Evolutionary conservation across 75 land plant species (phyloP), one percentile per base, ranked within the genome.

Genomic region (Chamaecyparis obtusa): DNA sequence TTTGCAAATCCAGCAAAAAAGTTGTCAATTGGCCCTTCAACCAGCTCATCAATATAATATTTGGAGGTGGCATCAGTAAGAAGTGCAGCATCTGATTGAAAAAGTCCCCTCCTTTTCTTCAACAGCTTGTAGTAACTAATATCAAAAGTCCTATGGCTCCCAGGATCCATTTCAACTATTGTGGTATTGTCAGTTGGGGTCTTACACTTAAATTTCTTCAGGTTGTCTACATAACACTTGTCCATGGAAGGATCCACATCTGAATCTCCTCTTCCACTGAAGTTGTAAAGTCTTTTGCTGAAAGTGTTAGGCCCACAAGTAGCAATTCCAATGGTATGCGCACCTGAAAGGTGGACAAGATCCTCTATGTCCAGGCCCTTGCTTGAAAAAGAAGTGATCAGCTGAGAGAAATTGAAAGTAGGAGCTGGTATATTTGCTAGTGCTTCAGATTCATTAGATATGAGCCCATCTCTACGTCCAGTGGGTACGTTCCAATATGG

Each of bases 231-330:
- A 71, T 94, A 94, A 36, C 86, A 87, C 14, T 87, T 90, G 87
- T 93, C 93, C 55, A 94, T 85, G 27, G 91, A 49, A 0, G 95
- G 95, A 77, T 94, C 95, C 75, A 32, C 75, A 57, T 90, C 91
- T 1, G 88, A 78, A 37, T 87, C 89, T 11, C 96, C 94, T 16
- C 46, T 89, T 1, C 97, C 95, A 8, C 85, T 85, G 88, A 94
- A 95, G 86, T 95, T 93, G 93, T 92, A 94, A 32, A 96, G 91
- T 10, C 97, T 86, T 81, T 84, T 87, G 43, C 79, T 83, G 64
- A 96, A 87, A 33, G 88, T 88, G 0, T 84, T 9, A 5, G 64
- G 64, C 10, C 33, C 33, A 79, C 96, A 95, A 15, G 92, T 91
- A 9, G 88, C 74, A 2, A 92, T 49, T 0, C 95, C 95, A 46